A percentile compares a stretch with the other conserved stretches of the same genome.
These are phyloP conservation scores for Canariomyces notabilis DNA, from an alignment of 2,329 filamentous ascomycete genomes.

Conservation along the genomic window DNA sequence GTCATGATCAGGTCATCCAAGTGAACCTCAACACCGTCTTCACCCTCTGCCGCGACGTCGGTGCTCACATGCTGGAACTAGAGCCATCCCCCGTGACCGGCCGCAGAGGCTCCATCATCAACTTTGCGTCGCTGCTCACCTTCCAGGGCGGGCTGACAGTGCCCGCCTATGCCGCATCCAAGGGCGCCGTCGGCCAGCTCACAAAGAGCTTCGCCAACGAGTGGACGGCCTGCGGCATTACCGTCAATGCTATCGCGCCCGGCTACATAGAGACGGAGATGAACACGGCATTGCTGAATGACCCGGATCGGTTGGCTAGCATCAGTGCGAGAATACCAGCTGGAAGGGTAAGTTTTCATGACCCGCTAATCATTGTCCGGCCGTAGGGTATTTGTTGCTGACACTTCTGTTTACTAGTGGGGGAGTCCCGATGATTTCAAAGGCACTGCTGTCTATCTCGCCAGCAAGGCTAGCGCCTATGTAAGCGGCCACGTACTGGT, in stretches of 20 bases:
- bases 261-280: constrained; percentile 94
- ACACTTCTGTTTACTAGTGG: constrained; percentile 44
- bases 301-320: constrained; percentile 62
- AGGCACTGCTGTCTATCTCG: constrained; percentile 72
- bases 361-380: no score
- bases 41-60: constrained; percentile 69
- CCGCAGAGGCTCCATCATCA: constrained; percentile 70
- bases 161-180: constrained; percentile 79
- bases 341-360: constrained; percentile 49
- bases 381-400: no score
- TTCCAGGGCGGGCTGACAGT: constrained; percentile 88
- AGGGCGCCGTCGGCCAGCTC: constrained; percentile 78
- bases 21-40: constrained; percentile 84
- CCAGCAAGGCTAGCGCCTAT: constrained; percentile 71
- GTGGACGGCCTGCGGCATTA: constrained; percentile 74
- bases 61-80: constrained; percentile 69
- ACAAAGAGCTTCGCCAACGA: constrained; percentile 84
- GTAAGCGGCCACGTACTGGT: constrained; percentile 76
- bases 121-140: constrained; percentile 73
- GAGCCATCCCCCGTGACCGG: constrained; percentile 42
- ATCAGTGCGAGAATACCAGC: constrained; percentile 80
- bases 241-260: constrained; percentile 82
- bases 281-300: constrained; percentile 76
- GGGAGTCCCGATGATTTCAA: constrained; percentile 83
- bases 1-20: constrained; percentile 74